Conservation (phyloP, 768 basidiomycete species). For the Pleurotus sapidus region DNA sequence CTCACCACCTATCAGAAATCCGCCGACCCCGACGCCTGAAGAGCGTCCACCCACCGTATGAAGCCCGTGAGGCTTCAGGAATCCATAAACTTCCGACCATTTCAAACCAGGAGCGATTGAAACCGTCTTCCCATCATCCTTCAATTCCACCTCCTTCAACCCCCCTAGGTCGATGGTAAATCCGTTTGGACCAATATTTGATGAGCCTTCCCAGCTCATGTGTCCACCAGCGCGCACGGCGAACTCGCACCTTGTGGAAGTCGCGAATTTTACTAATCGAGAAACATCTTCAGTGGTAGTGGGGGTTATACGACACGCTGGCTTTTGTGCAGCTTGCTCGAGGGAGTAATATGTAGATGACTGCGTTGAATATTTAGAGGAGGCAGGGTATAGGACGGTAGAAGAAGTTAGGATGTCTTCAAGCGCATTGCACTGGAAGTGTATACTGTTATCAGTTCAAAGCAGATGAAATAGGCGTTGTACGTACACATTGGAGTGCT, state of each 20-base stretch:
- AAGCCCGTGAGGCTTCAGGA: conserved; percentile 2
- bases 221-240: conserved; percentile 8
- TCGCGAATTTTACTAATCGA: background rate
- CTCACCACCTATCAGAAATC: conserved; percentile 13
- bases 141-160: conserved; percentile 3
- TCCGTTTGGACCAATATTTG: conserved; percentile 9
- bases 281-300: background rate
- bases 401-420: no score
- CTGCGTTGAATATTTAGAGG: no score
- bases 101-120: conserved; percentile 9
- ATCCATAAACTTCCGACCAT: conserved; percentile 11
- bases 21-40: conserved; percentile 11
- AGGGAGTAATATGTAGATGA: no score
- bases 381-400: no score
- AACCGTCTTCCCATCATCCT: conserved; percentile 1
- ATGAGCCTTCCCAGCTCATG: conserved; percentile 8
- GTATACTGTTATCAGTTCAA: no score
- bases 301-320: background rate
- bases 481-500: no score
- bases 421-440: no score
- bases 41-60: conserved; percentile 10
- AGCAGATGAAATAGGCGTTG: no score
- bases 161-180: conserved; percentile 8
- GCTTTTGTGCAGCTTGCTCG: no score
- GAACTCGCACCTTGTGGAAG: background rate